A percentile compares a stretch with the other conserved stretches of the same genome.
These are phyloP conservation scores for Sedum album DNA, from an alignment of 164 flowering plant species.

Conservation along the genomic window DNA sequence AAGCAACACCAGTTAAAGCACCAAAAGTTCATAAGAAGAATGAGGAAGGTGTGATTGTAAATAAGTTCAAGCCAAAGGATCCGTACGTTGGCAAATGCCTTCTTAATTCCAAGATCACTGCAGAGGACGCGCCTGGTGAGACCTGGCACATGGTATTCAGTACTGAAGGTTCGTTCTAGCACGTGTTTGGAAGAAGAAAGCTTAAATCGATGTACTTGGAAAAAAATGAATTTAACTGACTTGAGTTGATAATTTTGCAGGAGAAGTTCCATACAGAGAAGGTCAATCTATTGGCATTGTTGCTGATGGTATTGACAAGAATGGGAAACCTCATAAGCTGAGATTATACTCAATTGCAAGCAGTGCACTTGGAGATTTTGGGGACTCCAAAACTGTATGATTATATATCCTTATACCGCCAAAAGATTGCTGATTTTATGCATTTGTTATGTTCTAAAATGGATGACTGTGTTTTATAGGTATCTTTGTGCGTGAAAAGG, in stretches of 20 bases:
- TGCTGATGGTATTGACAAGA: constrained; percentile 83
- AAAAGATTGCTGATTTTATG: not conserved
- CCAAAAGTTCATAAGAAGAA: constrained; percentile 52
- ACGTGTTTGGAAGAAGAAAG: not conserved
- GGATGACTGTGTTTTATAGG: constrained; percentile 27
- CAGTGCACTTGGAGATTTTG: constrained; percentile 98
- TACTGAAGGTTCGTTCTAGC: constrained; percentile 42
- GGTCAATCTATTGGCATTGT: constrained; percentile 94
- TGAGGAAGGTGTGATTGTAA: constrained; percentile 58
- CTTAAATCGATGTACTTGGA: no score
- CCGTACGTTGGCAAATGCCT: constrained; percentile 59
- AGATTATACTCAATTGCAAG: constrained; percentile 97
- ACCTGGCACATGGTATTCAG: constrained; percentile 82
- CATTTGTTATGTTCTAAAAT: not conserved
- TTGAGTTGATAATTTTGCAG: constrained; percentile 20
- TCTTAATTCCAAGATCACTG: constrained; percentile 69
- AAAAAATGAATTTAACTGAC: no score
- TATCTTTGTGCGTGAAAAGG: constrained; percentile 88
- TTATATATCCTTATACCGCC: not conserved
- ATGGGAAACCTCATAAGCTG: constrained; percentile 94
- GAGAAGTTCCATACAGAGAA: constrained; percentile 92
- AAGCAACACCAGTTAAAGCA: constrained; percentile 53
- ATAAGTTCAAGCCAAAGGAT: constrained; percentile 56
- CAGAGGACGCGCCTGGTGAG: constrained; percentile 75
- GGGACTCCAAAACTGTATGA: constrained; percentile 94